phyloP scores from a whole-genome alignment of 345 rosid species.

The Syzygium aqueum region DNA sequence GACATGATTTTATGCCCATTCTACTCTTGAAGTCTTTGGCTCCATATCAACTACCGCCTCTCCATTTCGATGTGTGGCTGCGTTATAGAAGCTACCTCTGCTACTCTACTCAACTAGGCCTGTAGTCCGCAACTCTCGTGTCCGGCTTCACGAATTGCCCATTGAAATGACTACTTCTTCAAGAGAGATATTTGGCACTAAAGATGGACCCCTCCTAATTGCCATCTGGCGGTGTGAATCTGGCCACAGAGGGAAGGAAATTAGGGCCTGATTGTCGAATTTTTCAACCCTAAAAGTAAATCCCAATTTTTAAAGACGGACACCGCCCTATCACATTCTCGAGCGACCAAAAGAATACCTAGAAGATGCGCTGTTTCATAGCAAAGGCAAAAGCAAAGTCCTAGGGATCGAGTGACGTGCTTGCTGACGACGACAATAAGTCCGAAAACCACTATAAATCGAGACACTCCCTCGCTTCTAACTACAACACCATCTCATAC shows the following conservation, averaged over 20 bases:
- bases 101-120: not conserved
- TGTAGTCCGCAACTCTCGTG: not conserved
- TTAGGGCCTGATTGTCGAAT: not conserved
- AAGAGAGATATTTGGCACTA: not conserved
- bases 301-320: not conserved
- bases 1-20: not conserved
- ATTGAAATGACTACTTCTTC: not conserved
- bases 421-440: not conserved
- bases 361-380: not conserved
- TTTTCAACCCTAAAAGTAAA: not conserved
- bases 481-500: not conserved
- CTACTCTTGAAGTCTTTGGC: not conserved
- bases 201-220: not conserved
- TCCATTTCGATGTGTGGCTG: not conserved
- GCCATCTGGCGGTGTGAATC: not conserved
- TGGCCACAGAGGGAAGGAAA: not conserved
- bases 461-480: not conserved
- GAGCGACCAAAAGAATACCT: no score
- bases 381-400: not conserved
- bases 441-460: not conserved
- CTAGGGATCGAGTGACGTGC: not conserved
- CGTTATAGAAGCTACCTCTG: not conserved
- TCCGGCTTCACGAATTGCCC: not conserved
- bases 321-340: not conserved
- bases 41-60: not conserved